Percentiles rank a stretch among this genome's conserved stretches.
phyloP scores from a whole-genome alignment of 140 eudicot species.

The Senecio squalidus region DNA sequence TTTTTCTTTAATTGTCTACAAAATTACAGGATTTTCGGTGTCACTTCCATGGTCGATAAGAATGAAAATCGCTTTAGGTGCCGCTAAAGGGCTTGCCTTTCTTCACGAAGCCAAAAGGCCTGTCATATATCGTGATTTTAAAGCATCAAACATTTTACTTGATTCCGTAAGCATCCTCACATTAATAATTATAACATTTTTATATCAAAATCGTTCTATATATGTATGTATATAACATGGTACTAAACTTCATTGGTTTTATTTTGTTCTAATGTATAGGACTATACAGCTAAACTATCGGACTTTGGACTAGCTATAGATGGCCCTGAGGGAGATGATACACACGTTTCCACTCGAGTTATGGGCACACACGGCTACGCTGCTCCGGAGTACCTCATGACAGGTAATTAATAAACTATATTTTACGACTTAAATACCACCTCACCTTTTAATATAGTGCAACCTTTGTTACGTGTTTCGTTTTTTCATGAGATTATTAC shows the following conservation, averaged over 20 bases:
- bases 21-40: constrained; percentile 60
- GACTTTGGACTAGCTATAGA: constrained; percentile 62
- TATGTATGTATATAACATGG: neutral
- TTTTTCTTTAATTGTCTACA: neutral
- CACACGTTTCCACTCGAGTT: constrained; percentile 59
- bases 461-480: neutral
- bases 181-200: neutral
- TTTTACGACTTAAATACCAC: neutral
- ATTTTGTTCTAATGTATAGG: constrained; percentile 20
- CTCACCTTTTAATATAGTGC: neutral
- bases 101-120: constrained; percentile 87
- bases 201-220: neutral
- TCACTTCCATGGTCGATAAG: constrained; percentile 90
- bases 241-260: neutral
- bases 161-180: constrained; percentile 58
- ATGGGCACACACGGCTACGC: constrained; percentile 68
- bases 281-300: constrained; percentile 46
- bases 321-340: constrained; percentile 59
- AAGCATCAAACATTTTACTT: constrained; percentile 84
- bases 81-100: constrained; percentile 89
- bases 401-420: constrained; percentile 19
- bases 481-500: neutral
- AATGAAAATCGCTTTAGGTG: constrained; percentile 80
- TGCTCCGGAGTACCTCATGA: constrained; percentile 60
- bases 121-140: constrained; percentile 84